Evolutionary conservation across 179 eudicot species (phyloP).

Genomic region (Spinacia oleracea): DNA sequence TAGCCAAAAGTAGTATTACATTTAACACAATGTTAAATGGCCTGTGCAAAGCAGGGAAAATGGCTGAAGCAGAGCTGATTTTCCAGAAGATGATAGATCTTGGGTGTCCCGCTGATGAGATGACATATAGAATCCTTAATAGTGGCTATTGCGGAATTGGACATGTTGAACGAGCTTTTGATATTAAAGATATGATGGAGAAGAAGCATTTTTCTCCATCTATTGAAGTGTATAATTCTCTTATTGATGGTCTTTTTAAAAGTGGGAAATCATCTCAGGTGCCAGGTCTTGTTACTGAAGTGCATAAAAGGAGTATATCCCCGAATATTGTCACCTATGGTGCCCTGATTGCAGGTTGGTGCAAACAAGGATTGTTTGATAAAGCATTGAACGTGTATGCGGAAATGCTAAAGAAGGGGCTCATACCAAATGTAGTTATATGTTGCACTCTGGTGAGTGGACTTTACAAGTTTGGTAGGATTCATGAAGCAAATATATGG

Average conservation of each 20-base stretch:
- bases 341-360: slow-evolving; percentile 67
- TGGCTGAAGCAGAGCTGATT: slow-evolving; percentile 60
- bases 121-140: slow-evolving; percentile 52
- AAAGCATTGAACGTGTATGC: slow-evolving; percentile 47
- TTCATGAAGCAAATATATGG: slow-evolving; percentile 50
- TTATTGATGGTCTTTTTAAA: slow-evolving; percentile 53
- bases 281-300: slow-evolving; percentile 41
- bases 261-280: slow-evolving; percentile 40
- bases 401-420: slow-evolving; percentile 55
- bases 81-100: slow-evolving; percentile 60
- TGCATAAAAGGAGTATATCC: slow-evolving; percentile 37
- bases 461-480: slow-evolving; percentile 49
- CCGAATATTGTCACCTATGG: slow-evolving; percentile 62
- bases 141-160: slow-evolving; percentile 64
- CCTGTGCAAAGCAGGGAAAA: slow-evolving; percentile 67
- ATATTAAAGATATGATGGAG: slow-evolving; percentile 53
- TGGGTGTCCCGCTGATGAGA: slow-evolving; percentile 60
- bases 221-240: slow-evolving; percentile 61
- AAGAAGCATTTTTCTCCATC: slow-evolving; percentile 41
- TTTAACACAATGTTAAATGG: slow-evolving; percentile 75
- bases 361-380: slow-evolving; percentile 50
- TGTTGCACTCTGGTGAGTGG: slow-evolving; percentile 55
- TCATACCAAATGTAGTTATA: slow-evolving; percentile 48
- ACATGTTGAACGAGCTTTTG: slow-evolving; percentile 48
- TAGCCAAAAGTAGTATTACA: slow-evolving; percentile 40